Conservation (phyloP, 2,329 filamentous ascomycete species). For the Sporothrix pallida region DNA sequence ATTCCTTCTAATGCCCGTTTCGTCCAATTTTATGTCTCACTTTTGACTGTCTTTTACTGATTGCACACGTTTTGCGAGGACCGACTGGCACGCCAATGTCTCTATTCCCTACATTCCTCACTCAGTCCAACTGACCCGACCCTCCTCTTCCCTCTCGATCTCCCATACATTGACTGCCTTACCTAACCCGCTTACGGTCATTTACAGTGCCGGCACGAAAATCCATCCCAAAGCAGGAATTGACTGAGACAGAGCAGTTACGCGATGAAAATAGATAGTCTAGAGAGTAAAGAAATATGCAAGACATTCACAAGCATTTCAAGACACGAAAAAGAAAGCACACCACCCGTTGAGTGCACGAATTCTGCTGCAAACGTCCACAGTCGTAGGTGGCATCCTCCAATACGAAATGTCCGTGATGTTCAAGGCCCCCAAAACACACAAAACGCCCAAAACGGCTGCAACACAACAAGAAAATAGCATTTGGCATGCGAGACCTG, state of each 20-base stretch:
- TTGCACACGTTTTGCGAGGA: neutral
- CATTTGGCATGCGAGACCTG: constrained; percentile 16
- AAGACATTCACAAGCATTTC: neutral
- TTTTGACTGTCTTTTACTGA: constrained; percentile 11
- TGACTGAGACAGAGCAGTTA: neutral
- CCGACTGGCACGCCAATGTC: constrained; percentile 19
- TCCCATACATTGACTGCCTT: neutral
- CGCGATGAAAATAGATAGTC: neutral
- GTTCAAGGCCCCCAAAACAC: too few relatives aligned
- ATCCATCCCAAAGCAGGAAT: constrained; percentile 10
- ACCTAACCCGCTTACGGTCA: neutral
- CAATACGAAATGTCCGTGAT: neutral
- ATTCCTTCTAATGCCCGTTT: constrained; percentile 18
- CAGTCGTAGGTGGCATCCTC: too few relatives aligned
- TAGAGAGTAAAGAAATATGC: neutral
- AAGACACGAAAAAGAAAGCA: neutral
- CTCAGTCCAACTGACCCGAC: neutral
- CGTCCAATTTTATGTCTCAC: constrained; percentile 12
- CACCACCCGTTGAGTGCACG: neutral
- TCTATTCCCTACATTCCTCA: constrained; percentile 18
- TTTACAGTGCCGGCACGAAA: neutral
- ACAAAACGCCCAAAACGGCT: constrained; percentile 21
- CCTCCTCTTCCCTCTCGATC: neutral
- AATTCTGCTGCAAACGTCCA: constrained; percentile 28
- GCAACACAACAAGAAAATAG: neutral